Percentiles rank a stretch among this genome's conserved stretches.
These are phyloP conservation scores for Botrytis squamosa DNA, from an alignment of 2,329 filamentous ascomycete species.

Conservation along the genomic window DNA sequence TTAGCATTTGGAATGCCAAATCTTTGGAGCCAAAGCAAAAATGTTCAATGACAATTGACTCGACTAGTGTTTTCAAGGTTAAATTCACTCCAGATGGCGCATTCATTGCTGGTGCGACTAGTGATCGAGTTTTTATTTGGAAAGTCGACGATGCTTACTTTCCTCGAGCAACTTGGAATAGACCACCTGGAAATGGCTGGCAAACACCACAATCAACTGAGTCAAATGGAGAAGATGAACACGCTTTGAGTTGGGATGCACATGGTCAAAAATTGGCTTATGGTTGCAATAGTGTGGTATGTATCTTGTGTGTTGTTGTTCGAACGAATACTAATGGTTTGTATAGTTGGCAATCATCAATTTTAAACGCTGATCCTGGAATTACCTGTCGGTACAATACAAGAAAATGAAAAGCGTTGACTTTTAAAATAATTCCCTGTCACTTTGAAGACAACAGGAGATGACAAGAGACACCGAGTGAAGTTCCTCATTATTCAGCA, in stretches of 20 bases:
- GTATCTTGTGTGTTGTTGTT: conserved; percentile 35
- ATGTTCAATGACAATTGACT: conserved; percentile 60
- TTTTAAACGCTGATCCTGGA: conserved; percentile 22
- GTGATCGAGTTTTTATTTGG: conserved; percentile 60
- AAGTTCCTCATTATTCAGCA: not conserved
- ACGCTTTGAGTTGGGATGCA: conserved; percentile 62
- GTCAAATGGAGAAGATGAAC: conserved; percentile 58
- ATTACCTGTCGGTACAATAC: not conserved
- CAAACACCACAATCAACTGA: conserved; percentile 53
- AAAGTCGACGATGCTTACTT: conserved; percentile 59
- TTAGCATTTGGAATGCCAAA: conserved; percentile 61
- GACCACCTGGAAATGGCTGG: conserved; percentile 56
- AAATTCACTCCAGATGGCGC: conserved; percentile 63
- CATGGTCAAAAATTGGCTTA: conserved; percentile 62
- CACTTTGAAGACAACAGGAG: not conserved
- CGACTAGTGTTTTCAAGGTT: conserved; percentile 53
- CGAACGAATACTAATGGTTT: conserved; percentile 13
- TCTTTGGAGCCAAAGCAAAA: conserved; percentile 55
- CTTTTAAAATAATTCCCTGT: not conserved
- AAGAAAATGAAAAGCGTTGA: not conserved
- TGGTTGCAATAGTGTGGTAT: conserved; percentile 60
- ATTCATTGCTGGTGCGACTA: conserved; percentile 61
- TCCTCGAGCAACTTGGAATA: conserved; percentile 60
- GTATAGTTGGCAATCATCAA: conserved; percentile 28
- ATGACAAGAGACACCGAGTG: not conserved